phyloP scores from a whole-genome alignment of 139 green algal species.

The Coelastrella sp. region DNA sequence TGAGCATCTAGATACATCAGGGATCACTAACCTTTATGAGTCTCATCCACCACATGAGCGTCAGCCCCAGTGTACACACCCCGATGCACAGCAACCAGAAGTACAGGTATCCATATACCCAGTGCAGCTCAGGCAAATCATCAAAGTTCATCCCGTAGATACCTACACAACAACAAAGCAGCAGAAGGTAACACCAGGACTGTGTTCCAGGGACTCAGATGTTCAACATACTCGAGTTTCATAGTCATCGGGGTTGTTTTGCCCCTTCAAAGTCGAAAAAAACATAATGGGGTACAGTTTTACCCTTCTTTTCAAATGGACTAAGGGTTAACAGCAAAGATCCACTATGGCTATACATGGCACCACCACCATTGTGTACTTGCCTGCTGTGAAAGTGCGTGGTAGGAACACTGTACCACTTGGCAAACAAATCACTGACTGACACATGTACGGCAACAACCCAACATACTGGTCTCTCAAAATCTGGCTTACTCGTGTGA shows the following conservation, averaged over 20 bases:
- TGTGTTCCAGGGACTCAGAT: too few species aligned
- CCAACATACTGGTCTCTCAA: too few species aligned
- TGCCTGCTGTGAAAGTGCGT: conserved; percentile 42
- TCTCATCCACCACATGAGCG: conserved; percentile 16
- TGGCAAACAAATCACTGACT: too few species aligned
- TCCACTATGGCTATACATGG: too few species aligned
- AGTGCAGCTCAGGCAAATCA: conserved; percentile 61
- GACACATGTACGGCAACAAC: too few species aligned
- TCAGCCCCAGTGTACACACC: neutral
- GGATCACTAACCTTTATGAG: conserved; percentile 30
- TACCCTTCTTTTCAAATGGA: too few species aligned
- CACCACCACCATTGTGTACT: neutral
- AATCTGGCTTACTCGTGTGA: neutral
- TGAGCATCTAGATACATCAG: neutral
- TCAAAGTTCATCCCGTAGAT: conserved; percentile 57
- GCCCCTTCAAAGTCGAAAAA: too few species aligned
- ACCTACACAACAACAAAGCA: neutral
- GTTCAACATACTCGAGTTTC: too few species aligned
- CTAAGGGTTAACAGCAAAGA: too few species aligned
- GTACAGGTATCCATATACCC: conserved; percentile 52
- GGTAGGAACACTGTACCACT: conserved; percentile 34
- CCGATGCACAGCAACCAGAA: conserved; percentile 38
- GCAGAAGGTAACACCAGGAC: neutral
- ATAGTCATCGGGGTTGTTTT: too few species aligned
- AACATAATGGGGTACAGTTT: too few species aligned